Evolutionary conservation across 768 basidiomycete genomes (phyloP).

Genomic region (Tricholoma terreum): DNA sequence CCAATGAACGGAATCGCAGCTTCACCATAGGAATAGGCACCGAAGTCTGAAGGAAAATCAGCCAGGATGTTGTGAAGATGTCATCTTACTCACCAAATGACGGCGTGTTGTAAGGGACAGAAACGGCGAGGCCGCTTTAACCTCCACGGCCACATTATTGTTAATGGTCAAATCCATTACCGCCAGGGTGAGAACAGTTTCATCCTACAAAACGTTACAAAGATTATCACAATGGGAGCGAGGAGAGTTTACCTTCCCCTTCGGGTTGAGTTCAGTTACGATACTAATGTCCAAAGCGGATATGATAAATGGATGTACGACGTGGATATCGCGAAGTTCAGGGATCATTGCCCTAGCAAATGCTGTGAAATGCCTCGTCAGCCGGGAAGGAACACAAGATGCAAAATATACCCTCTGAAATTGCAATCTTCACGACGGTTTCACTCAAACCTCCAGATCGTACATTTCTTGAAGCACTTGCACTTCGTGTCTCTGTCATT

Average conservation of each 20-base stretch:
- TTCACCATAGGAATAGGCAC: conserved; percentile 52
- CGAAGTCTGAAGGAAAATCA: conserved; percentile 34
- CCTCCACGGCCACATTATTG: conserved; percentile 36
- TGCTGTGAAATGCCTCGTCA: conserved; percentile 15
- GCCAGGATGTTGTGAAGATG: not conserved
- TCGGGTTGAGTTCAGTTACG: conserved; percentile 63
- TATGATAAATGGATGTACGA: conserved; percentile 51
- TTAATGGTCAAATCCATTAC: conserved; percentile 59
- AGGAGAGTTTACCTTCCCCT: conserved; percentile 55
- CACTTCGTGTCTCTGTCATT: conserved; percentile 56
- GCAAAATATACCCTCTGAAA: conserved; percentile 42
- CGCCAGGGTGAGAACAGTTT: conserved; percentile 61
- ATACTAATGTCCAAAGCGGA: conserved; percentile 60
- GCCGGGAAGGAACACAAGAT: conserved; percentile 7
- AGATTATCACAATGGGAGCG: not conserved
- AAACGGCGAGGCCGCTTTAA: conserved; percentile 37
- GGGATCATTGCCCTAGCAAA: conserved; percentile 50
- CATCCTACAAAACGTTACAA: conserved; percentile 47
- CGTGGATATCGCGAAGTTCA: conserved; percentile 25
- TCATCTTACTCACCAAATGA: conserved; percentile 47
- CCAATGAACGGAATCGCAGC: conserved; percentile 63
- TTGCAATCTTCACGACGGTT: conserved; percentile 46
- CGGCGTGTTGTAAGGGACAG: conserved; percentile 55
- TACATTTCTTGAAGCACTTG: conserved; percentile 34
- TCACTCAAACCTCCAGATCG: conserved; percentile 27